Conservation (phyloP, 2,329 filamentous ascomycete species). For the Penicillium nordicum region DNA sequence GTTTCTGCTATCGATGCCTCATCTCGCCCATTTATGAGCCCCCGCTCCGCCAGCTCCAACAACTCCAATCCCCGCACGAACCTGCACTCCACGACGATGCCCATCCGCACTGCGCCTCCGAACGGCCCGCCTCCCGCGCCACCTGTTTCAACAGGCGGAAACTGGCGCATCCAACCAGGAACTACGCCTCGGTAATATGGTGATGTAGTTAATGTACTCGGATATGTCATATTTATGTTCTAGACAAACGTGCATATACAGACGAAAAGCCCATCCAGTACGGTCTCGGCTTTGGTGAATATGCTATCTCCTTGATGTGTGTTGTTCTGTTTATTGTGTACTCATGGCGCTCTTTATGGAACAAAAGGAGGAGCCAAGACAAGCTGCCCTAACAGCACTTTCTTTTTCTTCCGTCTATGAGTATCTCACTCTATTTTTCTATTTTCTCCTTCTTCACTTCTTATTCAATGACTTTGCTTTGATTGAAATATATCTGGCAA, state of each 20-base stretch:
- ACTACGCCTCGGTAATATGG: background rate
- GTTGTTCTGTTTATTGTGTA: background rate
- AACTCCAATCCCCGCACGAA: slow-evolving; percentile 34
- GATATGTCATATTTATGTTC: slow-evolving; percentile 1
- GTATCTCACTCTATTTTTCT: background rate
- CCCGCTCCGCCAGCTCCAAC: slow-evolving; percentile 40
- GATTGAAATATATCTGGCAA: slow-evolving; percentile 9
- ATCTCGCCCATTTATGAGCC: slow-evolving; percentile 37
- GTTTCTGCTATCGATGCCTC: slow-evolving; percentile 39
- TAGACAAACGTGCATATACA: background rate
- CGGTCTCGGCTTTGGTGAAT: background rate
- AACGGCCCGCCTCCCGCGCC: slow-evolving; percentile 59
- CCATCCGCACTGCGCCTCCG: slow-evolving; percentile 60
- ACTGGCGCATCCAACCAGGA: slow-evolving; percentile 26
- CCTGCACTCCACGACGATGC: slow-evolving; percentile 57
- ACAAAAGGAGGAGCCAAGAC: background rate
- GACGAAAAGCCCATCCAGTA: background rate
- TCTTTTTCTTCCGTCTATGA: background rate
- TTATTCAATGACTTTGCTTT: slow-evolving; percentile 7
- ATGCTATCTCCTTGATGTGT: background rate
- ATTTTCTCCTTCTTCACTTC: background rate
- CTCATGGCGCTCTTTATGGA: background rate
- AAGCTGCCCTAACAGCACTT: background rate
- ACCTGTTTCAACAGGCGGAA: slow-evolving; percentile 35
- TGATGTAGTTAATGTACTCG: background rate